phyloP scores from a whole-genome alignment of 2,329 filamentous ascomycete genomes.

The Dactylellina haptotyla region DNA sequence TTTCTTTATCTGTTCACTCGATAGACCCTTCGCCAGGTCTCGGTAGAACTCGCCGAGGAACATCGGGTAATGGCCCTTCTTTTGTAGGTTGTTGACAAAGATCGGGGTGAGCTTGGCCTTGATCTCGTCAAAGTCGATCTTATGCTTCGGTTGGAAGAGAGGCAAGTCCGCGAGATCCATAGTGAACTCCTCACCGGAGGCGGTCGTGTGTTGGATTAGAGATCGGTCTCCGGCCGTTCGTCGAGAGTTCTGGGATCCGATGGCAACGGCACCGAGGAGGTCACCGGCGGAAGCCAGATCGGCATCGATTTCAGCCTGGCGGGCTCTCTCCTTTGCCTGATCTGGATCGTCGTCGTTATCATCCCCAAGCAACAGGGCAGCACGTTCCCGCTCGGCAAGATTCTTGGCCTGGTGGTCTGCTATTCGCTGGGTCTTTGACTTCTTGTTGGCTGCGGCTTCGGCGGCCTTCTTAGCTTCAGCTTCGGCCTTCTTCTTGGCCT shows the following conservation, averaged over 20 bases:
- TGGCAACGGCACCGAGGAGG: conserved; percentile 80
- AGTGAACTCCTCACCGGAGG: conserved; percentile 64
- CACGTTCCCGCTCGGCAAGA: conserved; percentile 67
- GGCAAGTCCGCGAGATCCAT: conserved; percentile 82
- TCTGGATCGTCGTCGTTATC: conserved; percentile 72
- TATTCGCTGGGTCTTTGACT: conserved; percentile 85
- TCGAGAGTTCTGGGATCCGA: conserved; percentile 67
- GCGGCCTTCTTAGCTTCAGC: conserved; percentile 89
- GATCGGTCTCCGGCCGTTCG: conserved; percentile 74
- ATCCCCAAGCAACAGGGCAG: conserved; percentile 64
- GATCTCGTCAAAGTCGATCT: conserved; percentile 83
- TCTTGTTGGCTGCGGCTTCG: conserved; percentile 88
- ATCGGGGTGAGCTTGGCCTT: conserved; percentile 82
- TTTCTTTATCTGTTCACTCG: conserved; percentile 97
- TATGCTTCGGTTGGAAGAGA: conserved; percentile 88
- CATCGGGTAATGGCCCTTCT: conserved; percentile 88
- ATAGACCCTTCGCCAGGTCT: conserved; percentile 84
- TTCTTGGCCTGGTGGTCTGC: conserved; percentile 70
- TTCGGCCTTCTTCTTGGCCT: conserved; percentile 85
- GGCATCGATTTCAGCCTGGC: conserved; percentile 82
- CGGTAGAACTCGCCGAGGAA: conserved; percentile 93
- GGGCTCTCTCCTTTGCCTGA: conserved; percentile 78
- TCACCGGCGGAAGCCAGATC: conserved; percentile 92
- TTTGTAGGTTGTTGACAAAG: conserved; percentile 75
- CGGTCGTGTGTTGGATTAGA: conserved; percentile 67